These are phyloP conservation scores for Xylariaceae sp. DNA, from an alignment of 2,329 filamentous ascomycete genomes.

Conservation along the genomic window DNA sequence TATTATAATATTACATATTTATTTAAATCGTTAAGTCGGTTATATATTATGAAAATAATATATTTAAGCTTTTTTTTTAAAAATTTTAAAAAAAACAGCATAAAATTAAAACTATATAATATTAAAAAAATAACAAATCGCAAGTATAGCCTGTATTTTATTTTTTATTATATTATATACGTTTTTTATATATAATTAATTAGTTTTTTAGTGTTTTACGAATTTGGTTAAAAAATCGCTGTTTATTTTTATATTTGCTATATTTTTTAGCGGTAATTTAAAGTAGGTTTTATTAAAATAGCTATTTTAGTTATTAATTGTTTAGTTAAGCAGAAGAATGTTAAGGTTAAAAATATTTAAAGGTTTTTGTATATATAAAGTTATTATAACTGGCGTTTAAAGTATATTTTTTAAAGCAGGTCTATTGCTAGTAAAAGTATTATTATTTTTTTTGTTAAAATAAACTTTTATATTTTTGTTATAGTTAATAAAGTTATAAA, in stretches of 20 bases:
- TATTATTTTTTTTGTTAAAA: not conserved
- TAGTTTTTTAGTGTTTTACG: too few relatives aligned
- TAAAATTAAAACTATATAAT: not conserved
- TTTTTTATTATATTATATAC: too few relatives aligned
- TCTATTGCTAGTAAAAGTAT: too few relatives aligned
- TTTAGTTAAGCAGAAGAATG: too few relatives aligned
- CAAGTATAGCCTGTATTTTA: too few relatives aligned
- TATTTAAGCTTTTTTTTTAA: not conserved
- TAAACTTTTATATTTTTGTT: too few relatives aligned
- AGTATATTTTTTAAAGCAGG: too few relatives aligned
- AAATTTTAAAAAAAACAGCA: not conserved
- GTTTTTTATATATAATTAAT: too few relatives aligned
- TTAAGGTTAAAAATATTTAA: too few relatives aligned
- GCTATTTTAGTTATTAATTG: not conserved
- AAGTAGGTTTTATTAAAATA: not conserved
- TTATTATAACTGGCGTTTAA: too few relatives aligned
- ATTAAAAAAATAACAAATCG: not conserved
- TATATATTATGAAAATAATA: not conserved
- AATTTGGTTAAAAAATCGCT: not conserved
- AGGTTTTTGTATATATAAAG: too few relatives aligned
- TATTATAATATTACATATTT: not conserved
- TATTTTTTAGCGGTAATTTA: not conserved
- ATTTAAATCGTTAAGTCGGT: not conserved
- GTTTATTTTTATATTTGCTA: not conserved
- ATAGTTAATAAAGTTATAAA: not conserved